Evolutionary conservation across 1,139 yeast genomes (phyloP).

Genomic region (Scheffersomyces lignicola): DNA sequence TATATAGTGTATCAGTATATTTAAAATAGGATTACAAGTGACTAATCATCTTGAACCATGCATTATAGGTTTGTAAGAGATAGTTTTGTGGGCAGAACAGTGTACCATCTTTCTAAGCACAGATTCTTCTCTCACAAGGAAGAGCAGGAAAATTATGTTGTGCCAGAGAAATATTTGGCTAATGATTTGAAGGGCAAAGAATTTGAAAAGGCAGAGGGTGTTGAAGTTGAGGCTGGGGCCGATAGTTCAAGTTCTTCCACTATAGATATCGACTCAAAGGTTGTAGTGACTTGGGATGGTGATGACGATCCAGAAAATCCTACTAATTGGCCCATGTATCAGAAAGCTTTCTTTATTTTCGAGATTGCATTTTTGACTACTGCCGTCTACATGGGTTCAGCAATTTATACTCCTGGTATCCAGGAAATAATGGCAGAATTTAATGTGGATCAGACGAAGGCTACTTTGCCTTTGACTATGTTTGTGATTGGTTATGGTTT

Average conservation of each 20-base stretch:
- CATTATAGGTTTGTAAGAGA: constrained; percentile 21
- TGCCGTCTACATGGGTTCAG: constrained; percentile 28
- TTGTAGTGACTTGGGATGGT: constrained; percentile 26
- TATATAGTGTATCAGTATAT: no score
- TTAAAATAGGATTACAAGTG: no score
- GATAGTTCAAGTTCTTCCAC: constrained; percentile 6
- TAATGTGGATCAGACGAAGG: constrained; percentile 40
- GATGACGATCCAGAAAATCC: constrained; percentile 33
- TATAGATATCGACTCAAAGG: no score
- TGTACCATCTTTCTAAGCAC: constrained; percentile 28
- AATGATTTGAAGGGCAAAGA: constrained; percentile 6
- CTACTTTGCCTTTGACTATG: constrained; percentile 41
- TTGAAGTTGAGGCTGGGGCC: no score
- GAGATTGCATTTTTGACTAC: constrained; percentile 23
- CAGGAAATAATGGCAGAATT: constrained; percentile 42
- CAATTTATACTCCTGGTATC: constrained; percentile 31
- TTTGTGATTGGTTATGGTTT: constrained; percentile 56
- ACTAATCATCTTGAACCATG: no score
- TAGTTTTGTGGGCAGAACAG: constrained; percentile 28
- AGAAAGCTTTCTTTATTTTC: constrained; percentile 19
- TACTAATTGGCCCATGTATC: constrained; percentile 24
- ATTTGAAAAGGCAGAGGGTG: constrained; percentile 7
- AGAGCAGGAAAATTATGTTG: constrained; percentile 27
- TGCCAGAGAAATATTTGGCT: constrained; percentile 30
- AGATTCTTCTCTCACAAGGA: constrained; percentile 26